A percentile compares a stretch with the other conserved stretches of the same genome.
phyloP scores from a whole-genome alignment of 1,284 basidiomycete genomes.

The Trametes hirsuta region DNA sequence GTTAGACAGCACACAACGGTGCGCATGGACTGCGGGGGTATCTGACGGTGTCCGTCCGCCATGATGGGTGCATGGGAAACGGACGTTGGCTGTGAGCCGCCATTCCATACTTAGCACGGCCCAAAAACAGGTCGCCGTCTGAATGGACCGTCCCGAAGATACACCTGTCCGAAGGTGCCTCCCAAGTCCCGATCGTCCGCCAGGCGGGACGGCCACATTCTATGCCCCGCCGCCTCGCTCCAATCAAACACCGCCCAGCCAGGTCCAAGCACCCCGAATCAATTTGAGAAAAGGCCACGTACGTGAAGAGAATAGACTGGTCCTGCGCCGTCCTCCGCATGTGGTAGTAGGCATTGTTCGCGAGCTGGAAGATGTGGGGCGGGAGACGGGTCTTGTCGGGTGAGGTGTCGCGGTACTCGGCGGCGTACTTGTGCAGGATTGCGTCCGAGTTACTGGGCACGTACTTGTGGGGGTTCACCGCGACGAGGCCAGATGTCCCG shows the following conservation, averaged over 20 bases:
- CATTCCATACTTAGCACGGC: too few species aligned
- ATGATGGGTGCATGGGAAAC: not conserved
- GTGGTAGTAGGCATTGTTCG: constrained; percentile 94
- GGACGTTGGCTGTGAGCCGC: too few species aligned
- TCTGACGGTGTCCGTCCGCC: not conserved
- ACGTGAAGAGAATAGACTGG: constrained; percentile 88
- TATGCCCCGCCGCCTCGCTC: not conserved
- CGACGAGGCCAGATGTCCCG: constrained; percentile 74
- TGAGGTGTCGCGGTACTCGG: constrained; percentile 61
- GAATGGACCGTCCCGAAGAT: too few species aligned
- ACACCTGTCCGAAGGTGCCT: too few species aligned
- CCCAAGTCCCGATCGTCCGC: too few species aligned
- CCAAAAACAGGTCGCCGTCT: not conserved
- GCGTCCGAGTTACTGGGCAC: constrained; percentile 81
- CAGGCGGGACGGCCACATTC: not conserved
- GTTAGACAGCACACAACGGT: not conserved
- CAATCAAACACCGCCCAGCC: constrained; percentile 1
- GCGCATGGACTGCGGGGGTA: not conserved
- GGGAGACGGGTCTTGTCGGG: constrained; percentile 49
- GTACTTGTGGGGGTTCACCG: constrained; percentile 90
- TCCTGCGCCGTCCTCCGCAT: constrained; percentile 95
- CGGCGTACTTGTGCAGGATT: constrained; percentile 81
- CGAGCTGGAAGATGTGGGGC: constrained; percentile 86
- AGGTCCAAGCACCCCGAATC: not conserved
- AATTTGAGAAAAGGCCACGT: constrained; percentile 34